A percentile compares a stretch with the other conserved stretches of the same genome.
phyloP scores from a whole-genome alignment of 2,329 filamentous ascomycete genomes.

The Fusarium begoniae region DNA sequence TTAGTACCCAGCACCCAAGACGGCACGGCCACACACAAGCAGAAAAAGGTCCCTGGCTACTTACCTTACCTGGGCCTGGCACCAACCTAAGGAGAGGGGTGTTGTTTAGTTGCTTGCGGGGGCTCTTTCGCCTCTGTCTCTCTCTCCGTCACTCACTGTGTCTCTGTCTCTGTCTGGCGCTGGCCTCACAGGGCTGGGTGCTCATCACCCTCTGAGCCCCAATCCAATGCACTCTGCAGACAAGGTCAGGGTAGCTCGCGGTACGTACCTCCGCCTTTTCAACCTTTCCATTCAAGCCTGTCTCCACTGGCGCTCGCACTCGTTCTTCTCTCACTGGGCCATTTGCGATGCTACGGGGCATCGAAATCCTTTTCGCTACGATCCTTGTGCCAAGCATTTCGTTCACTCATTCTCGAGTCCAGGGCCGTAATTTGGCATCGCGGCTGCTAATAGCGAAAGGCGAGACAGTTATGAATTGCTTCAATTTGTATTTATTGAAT shows the following conservation, averaged over 20 bases:
- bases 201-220: constrained; percentile 31
- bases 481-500: not conserved
- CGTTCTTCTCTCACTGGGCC: constrained; percentile 1
- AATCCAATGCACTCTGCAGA: constrained; percentile 12
- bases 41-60: constrained; percentile 30
- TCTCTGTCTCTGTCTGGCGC: constrained; percentile 1
- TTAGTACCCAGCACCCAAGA: not conserved
- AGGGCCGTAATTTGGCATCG: not conserved
- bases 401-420: not conserved
- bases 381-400: not conserved
- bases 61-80: not conserved
- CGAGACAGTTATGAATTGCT: not conserved
- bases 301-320: constrained; percentile 20
- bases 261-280: constrained; percentile 39
- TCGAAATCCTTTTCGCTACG: constrained; percentile 15
- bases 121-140: constrained; percentile 13
- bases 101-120: not conserved
- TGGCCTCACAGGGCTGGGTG: constrained; percentile 43
- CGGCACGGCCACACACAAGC: constrained; percentile 31
- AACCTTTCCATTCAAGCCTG: not conserved
- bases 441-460: not conserved
- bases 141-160: not conserved
- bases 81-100: constrained; percentile 9
- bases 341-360: constrained; percentile 4
- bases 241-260: not conserved